Base-by-base conservation (phyloP, 1,139 yeast genomes). In the Lodderomyces margitis region DNA sequence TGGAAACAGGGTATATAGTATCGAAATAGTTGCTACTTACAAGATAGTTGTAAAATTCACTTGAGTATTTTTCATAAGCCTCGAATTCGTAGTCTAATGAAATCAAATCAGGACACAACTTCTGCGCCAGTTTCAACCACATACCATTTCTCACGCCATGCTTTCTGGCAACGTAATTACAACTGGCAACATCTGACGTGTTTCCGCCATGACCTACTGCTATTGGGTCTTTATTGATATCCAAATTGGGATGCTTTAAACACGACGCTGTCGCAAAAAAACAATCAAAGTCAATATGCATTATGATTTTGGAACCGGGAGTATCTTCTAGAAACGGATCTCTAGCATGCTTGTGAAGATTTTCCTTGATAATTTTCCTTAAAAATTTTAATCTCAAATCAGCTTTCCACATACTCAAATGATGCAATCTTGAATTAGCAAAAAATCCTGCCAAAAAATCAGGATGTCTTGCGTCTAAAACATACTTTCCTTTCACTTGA, bases 241-340 rank as follows among this genome's bases (percentile, higher is more conserved):
- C 81, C 16, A 81, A 53, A 6, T 80, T 68, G 0, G 85, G 83
- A 34, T 71, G 67, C 5, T 63, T 68, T 40, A 81, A 64, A 11
- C 87, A 77, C 0, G 97, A 86, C 0, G 87, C 96, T 0, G 95
- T 75, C 1, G 91, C 97, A 62, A 92, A 92, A 55, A 92, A 92
- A 50, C 96, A 88, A 59, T 92, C 98, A 60, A 88, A 92, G 59
- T 92, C 98, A 27, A 91, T 74, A 60, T 92, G 98, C 46, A 89
- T 60, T 38, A 16, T 34, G 32, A 10, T 37, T 36, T 6, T 21
- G 14, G 28, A 21, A 8, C 7, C 11, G 14, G 12, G 5, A 5
- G 19, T 10, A n/a, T 11, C 16, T 23, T 12, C 25, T 16, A 4
- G 15, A n/a, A 32, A 31, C 3, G 34, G 34, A 17, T 28, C 19